These are phyloP conservation scores for Wickerhamomyces xylosicus DNA, from an alignment of 805 yeast species.

Conservation along the genomic window DNA sequence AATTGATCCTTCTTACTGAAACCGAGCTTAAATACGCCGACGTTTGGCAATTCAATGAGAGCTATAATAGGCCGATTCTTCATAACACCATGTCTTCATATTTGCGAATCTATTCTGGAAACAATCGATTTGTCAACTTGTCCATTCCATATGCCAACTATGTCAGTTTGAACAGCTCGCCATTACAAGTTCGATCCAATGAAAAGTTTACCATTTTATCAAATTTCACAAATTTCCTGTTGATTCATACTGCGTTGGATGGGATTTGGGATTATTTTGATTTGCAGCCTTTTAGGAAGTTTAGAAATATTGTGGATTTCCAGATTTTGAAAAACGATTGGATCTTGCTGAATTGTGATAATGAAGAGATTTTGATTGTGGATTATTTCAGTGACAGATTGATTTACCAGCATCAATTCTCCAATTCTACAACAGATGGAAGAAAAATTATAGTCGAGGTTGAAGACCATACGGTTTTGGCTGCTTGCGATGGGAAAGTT, in stretches of 20 bases:
- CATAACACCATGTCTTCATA: not conserved
- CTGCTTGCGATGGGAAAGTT: slow-evolving; percentile 2
- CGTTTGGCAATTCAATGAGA: not conserved
- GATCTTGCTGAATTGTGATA: slow-evolving; percentile 2
- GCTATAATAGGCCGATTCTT: not conserved
- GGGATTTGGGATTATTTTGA: not conserved
- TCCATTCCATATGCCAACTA: not conserved
- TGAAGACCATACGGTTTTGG: slow-evolving; percentile 3
- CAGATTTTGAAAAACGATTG: not conserved
- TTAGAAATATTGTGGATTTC: not conserved
- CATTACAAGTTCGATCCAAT: not conserved
- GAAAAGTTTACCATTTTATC: not conserved
- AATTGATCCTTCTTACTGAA: not conserved
- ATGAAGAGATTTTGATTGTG: slow-evolving; percentile 3
- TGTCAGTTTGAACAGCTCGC: not conserved
- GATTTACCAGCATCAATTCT: not conserved
- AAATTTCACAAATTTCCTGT: not conserved
- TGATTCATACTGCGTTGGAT: not conserved
- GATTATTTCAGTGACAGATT: not conserved
- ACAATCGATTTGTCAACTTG: not conserved
- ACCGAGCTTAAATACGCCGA: not conserved
- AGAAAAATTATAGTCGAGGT: not conserved
- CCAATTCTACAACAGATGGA: slow-evolving; percentile 1
- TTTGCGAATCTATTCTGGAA: not conserved
- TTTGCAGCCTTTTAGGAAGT: not conserved